Evolutionary conservation across 768 basidiomycete species (phyloP), one percentile per base, ranked within the genome.

Genomic region (Xanthoconium stramineum): DNA sequence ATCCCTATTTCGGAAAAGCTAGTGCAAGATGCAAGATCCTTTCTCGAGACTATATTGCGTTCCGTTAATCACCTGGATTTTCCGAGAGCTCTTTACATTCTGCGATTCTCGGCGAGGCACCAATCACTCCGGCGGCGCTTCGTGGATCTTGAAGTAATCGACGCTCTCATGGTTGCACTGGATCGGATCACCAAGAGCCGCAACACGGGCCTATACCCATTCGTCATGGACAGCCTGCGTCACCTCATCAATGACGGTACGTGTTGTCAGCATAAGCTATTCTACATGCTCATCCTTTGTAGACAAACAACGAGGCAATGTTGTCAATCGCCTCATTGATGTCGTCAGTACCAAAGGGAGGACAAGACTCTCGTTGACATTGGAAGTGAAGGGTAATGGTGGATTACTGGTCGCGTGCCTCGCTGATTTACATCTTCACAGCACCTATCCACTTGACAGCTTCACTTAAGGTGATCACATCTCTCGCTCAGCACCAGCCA

Each of bases 311-410:
- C 45, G 43, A 42, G 9, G 11, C 6, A 4, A 20, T 3, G 49
- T 58, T 29, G 20, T 58, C 19, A 7, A 32, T 9, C 39, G 33
- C 20, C 48, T 58, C 14, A 13, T 10, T 3, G 19, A 9, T 12
- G 1, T n/a, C n/a, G 28, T 9, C 28, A 47, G 24, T 24, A 19
- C 24, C 1, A 7, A 13, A n/a, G 3, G 10, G 20, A 6, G 28
- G 19, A 44, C 52, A 37, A 58, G 37, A 6, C 53, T 61, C 32
- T 52, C 32, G 1, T 15, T 46, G 15, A 13, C 49, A 9, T 51
- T 61, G 19, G 57, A 49, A 39, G 39, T 40, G 11, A 54, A 48
- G 17, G 33, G 59, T 60, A 47, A 48, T 8, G 6, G 7, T 17
- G 1, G 33, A 10, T 28, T 48, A 2, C 35, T 36, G 5, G 32